Conservation (phyloP, 805 yeast genomes). For the Suhomyces pyralidae region DNA sequence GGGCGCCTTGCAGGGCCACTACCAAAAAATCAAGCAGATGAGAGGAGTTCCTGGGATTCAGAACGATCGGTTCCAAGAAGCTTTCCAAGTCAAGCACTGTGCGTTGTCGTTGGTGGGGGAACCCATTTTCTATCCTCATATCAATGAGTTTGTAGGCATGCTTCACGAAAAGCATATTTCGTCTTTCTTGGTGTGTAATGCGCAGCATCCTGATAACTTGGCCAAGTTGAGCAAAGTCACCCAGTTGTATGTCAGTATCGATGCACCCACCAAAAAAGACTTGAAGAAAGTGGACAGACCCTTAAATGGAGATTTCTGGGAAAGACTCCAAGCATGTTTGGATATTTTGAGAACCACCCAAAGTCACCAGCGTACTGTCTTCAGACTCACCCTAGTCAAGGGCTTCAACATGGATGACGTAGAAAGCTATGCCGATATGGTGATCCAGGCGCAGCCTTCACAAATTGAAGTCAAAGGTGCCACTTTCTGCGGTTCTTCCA, state of each 20-base stretch:
- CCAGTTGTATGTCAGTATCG: conserved; percentile 88
- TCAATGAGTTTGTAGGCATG: conserved; percentile 78
- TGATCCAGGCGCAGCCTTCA: conserved; percentile 76
- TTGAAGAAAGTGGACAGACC: conserved; percentile 86
- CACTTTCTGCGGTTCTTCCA: conserved; percentile 88
- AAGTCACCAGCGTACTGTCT: conserved; percentile 83
- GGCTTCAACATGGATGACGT: conserved; percentile 87
- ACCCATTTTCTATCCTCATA: conserved; percentile 90
- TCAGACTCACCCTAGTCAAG: conserved; percentile 84
- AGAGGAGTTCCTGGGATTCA: conserved; percentile 94
- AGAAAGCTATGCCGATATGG: conserved; percentile 82
- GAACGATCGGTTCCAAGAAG: conserved; percentile 86
- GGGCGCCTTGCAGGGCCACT: conserved; percentile 87
- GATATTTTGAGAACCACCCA: conserved; percentile 74
- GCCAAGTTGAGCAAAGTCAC: conserved; percentile 71
- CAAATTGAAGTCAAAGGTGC: conserved; percentile 94
- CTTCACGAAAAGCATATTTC: conserved; percentile 79
- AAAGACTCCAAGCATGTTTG: conserved; percentile 73
- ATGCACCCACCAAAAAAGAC: conserved; percentile 83
- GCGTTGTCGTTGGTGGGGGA: conserved; percentile 92
- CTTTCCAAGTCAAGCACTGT: conserved; percentile 85
- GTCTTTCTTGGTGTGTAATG: conserved; percentile 88
- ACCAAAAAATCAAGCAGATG: conserved; percentile 89
- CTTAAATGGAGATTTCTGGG: conserved; percentile 89
- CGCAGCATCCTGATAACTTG: conserved; percentile 90